Evolutionary conservation across 2,329 filamentous ascomycete genomes (phyloP), one percentile per base, ranked within the genome.

Genomic region (Alternaria gansuensis): DNA sequence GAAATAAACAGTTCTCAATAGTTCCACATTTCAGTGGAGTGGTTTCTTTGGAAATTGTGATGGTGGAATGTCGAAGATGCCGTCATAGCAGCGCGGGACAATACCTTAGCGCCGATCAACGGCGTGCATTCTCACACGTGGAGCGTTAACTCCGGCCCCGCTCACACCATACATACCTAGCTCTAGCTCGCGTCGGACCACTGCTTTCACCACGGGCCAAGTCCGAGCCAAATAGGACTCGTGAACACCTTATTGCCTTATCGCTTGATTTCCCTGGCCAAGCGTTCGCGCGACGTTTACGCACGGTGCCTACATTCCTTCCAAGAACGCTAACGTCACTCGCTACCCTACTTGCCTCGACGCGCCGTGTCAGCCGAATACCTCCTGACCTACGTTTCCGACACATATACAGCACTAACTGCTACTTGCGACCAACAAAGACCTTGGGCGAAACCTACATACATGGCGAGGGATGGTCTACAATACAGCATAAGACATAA

Each of bases 51-150:
- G 13, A 51, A 9, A 26, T 41, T n/a, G 29, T 51, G 26, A 29
- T 29, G 41, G 37, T 34, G 52, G n/a, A 34, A 60, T 60, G 36
- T 52, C 51, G 49, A 62, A 66, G 54, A 66, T 66, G 64, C 59
- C 64, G 64, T 66, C 64, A 66, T 66, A 57, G 64, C 54, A 41
- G 41, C 36, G 41, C 60, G 53, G 60, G 52, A 54, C 49, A 51
- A 17, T 45, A 31, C 44, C 34, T 46, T 53, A 57, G 57, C 51
- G 58, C 41, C 44, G 62, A 62, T 58, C 54, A 48, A 43, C 33
- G 56, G 41, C 37, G 46, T 57, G 60, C 58, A 48, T 58, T 59
- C 54, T 61, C 64, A 60, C 61, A 63, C 57, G 62, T 64, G 64
- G 57, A 56, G 45, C 46, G 46, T 34, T 60, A 62, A 61, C 41